phyloP scores from a whole-genome alignment of 129 eudicot genomes.

The Centella asiatica region DNA sequence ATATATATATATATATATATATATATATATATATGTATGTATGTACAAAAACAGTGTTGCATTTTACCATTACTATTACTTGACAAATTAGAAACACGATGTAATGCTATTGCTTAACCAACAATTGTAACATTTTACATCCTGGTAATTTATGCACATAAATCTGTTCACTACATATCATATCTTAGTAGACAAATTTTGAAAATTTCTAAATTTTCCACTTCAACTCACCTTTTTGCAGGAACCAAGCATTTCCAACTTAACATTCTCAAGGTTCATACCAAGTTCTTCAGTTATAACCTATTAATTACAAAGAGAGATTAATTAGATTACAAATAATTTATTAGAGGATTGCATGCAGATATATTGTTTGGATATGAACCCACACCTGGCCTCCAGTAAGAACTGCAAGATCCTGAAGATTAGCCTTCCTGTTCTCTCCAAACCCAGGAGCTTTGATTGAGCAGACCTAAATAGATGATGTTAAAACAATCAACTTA shows the following conservation, averaged over 20 bases:
- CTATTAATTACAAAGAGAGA: constrained; percentile 17
- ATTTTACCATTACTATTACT: neutral
- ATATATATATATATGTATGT: too few species aligned
- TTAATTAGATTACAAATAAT: neutral
- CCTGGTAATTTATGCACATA: too few species aligned
- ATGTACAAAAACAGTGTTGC: neutral
- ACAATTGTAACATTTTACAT: too few species aligned
- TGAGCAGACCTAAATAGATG: constrained; percentile 55
- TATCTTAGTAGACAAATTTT: neutral
- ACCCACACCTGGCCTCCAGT: constrained; percentile 67
- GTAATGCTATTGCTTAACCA: too few species aligned
- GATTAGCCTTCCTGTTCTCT: constrained; percentile 63
- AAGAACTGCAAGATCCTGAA: constrained; percentile 76
- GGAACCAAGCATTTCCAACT: constrained; percentile 53
- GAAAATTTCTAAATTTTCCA: neutral
- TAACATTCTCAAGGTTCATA: constrained; percentile 55
- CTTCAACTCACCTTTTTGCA: constrained; percentile 48
- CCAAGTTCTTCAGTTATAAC: constrained; percentile 77
- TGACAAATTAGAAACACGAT: too few species aligned
- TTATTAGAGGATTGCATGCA: neutral
- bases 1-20: too few species aligned
- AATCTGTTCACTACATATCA: too few species aligned
- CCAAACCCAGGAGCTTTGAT: constrained; percentile 94
- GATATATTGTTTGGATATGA: neutral
- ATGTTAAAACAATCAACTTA: neutral